Evolutionary conservation across 257 asterid species (phyloP).

Genomic region (Plantago elongata): DNA sequence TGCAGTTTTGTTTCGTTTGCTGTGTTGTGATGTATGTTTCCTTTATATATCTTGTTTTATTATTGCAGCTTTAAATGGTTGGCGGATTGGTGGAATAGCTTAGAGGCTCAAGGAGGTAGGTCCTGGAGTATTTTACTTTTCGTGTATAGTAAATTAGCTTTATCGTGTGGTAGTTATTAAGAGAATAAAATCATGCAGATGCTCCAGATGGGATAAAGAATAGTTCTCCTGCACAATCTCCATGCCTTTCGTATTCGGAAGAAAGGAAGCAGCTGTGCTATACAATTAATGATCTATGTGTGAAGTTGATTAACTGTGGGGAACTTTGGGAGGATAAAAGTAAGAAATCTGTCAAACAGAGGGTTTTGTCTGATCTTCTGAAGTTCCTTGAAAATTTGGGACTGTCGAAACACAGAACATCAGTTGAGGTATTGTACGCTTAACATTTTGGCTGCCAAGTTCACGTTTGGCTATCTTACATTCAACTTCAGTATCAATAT

Average conservation of each 20-base stretch:
- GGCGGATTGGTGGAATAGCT: constrained; percentile 53
- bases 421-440: constrained; percentile 45
- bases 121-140: constrained; percentile 19
- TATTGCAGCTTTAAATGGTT: constrained; percentile 51
- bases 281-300: constrained; percentile 43
- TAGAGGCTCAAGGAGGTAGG: constrained; percentile 32
- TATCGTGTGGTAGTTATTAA: too few species aligned
- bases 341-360: constrained; percentile 54
- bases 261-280: constrained; percentile 50
- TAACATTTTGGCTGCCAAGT: neutral
- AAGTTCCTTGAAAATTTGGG: constrained; percentile 69
- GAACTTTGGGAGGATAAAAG: constrained; percentile 68
- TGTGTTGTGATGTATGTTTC: neutral
- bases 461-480: constrained; percentile 10
- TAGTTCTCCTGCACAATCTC: constrained; percentile 30
- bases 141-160: neutral
- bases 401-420: constrained; percentile 60
- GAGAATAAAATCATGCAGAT: constrained; percentile 35
- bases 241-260: constrained; percentile 38
- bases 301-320: constrained; percentile 43
- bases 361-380: constrained; percentile 66
- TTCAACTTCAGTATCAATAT: neutral
- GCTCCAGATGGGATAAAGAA: constrained; percentile 29
- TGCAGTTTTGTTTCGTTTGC: neutral
- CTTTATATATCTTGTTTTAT: constrained; percentile 8